phyloP scores from a whole-genome alignment of 345 rosid species.

The Lepidium aucheri region DNA sequence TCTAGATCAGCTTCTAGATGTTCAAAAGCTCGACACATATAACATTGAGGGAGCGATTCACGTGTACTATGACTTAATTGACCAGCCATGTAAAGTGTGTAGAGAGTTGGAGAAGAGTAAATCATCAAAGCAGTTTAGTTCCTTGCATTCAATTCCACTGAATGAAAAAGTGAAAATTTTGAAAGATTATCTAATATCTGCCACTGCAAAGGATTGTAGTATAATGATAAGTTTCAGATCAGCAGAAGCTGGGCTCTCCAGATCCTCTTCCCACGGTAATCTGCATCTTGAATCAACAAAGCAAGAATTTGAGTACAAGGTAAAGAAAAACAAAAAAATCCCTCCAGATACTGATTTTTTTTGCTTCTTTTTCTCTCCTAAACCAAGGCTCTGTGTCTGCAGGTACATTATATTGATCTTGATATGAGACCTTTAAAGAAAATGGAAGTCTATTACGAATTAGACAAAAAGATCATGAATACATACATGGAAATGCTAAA shows the following conservation, averaged over 20 bases:
- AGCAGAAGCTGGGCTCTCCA: conserved; percentile 30
- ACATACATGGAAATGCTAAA: conserved; percentile 35
- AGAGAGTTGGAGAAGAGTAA: conserved; percentile 30
- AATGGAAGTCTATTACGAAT: conserved; percentile 52
- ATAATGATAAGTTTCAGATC: conserved; percentile 71
- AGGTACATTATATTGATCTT: conserved; percentile 81
- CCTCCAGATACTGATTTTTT: neutral
- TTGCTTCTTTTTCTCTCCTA: neutral
- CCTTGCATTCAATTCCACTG: conserved; percentile 55
- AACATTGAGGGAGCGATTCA: conserved; percentile 94
- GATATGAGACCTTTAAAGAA: conserved; percentile 78
- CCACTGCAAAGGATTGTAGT: conserved; percentile 91
- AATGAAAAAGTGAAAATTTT: conserved; percentile 68
- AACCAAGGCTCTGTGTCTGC: neutral
- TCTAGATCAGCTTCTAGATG: conserved; percentile 65
- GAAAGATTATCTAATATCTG: conserved; percentile 60
- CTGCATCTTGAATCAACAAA: conserved; percentile 51
- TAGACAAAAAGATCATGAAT: conserved; percentile 52
- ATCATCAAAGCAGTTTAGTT: conserved; percentile 18
- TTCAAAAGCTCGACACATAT: conserved; percentile 58
- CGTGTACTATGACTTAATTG: conserved; percentile 58
- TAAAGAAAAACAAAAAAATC: too few relatives aligned
- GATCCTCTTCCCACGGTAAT: conserved; percentile 34
- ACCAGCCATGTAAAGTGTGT: conserved; percentile 60
- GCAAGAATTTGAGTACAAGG: conserved; percentile 80